These are phyloP conservation scores for Thielaviopsis ethacetica DNA, from an alignment of 2,329 filamentous ascomycete species.

Conservation along the genomic window DNA sequence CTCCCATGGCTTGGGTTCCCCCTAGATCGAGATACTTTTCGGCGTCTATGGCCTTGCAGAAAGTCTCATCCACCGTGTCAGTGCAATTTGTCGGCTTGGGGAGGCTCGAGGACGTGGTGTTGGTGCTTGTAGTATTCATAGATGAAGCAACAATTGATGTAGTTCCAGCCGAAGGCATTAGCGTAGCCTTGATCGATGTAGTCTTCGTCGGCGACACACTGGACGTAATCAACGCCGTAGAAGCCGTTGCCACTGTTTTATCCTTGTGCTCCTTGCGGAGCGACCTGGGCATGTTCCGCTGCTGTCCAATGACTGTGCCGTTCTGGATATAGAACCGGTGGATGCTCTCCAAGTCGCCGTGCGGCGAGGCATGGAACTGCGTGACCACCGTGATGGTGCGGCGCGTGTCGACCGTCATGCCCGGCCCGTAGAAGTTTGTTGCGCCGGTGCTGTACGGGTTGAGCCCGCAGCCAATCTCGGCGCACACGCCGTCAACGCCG, in stretches of 20 bases:
- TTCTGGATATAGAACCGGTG: constrained; percentile 33
- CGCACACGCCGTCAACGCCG: constrained; percentile 23
- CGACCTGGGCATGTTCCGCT: constrained; percentile 16
- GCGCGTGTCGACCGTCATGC: constrained; percentile 20
- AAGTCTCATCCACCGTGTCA: constrained; percentile 22
- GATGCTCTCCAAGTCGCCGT: constrained; percentile 26
- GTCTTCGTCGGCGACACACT: too few species aligned
- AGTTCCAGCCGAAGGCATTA: too few species aligned
- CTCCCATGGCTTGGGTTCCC: constrained; percentile 28
- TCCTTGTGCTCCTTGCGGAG: constrained; percentile 14
- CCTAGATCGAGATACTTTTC: constrained; percentile 22
- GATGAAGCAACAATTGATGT: constrained; percentile 15
- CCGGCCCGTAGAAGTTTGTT: constrained; percentile 20
- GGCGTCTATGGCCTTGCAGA: constrained; percentile 20
- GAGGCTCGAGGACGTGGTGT: constrained; percentile 17
- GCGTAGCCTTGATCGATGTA: too few species aligned
- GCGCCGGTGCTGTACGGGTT: constrained; percentile 24
- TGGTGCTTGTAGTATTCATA: constrained; percentile 22
- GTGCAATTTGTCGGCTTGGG: constrained; percentile 16
- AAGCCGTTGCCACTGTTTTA: constrained; percentile 12
- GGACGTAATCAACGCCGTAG: too few species aligned
- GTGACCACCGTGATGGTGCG: constrained; percentile 30
- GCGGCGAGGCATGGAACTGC: constrained; percentile 27
- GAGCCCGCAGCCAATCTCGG: constrained; percentile 28
- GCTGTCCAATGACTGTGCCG: constrained; percentile 27